phyloP scores from a whole-genome alignment of 352 stramenopile species.

The Blastocystis sp. region DNA sequence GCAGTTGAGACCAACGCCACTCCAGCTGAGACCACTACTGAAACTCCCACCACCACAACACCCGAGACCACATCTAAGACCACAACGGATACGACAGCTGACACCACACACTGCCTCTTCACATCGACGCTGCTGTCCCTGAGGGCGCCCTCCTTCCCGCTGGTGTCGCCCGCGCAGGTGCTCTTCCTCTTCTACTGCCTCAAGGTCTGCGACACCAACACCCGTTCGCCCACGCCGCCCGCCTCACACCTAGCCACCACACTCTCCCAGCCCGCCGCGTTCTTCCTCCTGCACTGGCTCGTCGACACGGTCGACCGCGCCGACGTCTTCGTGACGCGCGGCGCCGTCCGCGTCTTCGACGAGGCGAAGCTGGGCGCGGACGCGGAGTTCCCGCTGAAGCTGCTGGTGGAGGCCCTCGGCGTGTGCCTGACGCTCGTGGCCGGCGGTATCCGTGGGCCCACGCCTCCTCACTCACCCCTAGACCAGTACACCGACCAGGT shows the following conservation, averaged over 20 bases:
- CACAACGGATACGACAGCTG: too few species aligned
- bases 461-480: background rate
- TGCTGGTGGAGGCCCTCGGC: background rate
- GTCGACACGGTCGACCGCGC: slow-evolving; percentile 4
- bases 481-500: background rate
- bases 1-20: too few species aligned
- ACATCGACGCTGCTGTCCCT: background rate
- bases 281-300: slow-evolving; percentile 5
- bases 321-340: background rate
- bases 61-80: too few species aligned
- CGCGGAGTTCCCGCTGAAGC: background rate
- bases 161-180: slow-evolving; percentile 42
- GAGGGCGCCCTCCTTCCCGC: background rate
- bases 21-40: too few species aligned
- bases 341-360: background rate
- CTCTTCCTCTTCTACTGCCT: slow-evolving; percentile 45
- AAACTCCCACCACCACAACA: too few species aligned
- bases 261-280: background rate
- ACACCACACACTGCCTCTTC: background rate
- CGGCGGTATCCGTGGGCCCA: background rate
- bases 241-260: background rate
- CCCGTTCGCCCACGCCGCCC: background rate
- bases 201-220: background rate
- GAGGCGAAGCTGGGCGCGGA: background rate
- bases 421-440: background rate